Base-by-base conservation (phyloP, 2,329 filamentous ascomycete genomes). In the Colletotrichum musae region DNA sequence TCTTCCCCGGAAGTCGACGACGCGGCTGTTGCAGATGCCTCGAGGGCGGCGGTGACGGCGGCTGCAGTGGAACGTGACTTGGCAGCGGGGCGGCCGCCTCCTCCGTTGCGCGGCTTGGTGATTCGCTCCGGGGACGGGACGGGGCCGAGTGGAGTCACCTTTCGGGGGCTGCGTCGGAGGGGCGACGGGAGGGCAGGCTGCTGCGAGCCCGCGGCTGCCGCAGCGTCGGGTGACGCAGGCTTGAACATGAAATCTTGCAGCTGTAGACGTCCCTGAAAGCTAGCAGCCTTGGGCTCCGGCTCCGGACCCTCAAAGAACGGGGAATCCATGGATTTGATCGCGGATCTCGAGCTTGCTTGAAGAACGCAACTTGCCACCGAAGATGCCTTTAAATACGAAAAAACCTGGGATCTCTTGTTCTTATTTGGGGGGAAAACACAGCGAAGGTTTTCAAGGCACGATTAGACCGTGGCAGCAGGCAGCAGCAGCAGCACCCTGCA, bases 231-330 rank as follows among this genome's bases (percentile, higher is more conserved):
- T 50, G 59, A 18, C 4, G 54, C 24, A 12, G 52, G 48, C 1
- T 74, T 77, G 75, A 82, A 85, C 72, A 79, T 78, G 76, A 85
- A 87, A 63, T 80, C 76, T n/a, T 81, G 76, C 32, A 86, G 78
- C 39, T 83, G 76, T 18, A 87, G 78, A 13, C 79, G 82, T 26
- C 84, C 84, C 56, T 78, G 75, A 67, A 86, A 86, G 7, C 80
- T 83, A 15, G 83, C 76, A 10, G 75, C 73, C 54, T 72, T 72
- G 9, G 64, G 62, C n/a, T 47, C 24, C n/a, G 61, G 12, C 39
- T 66, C 62, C 5, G 28, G 43, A 21, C 6, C 15, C 18, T 66
- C 62, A 28, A 61, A 66, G 21, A 66, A 69, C 5, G 66, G 56
- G 6, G 66, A 66, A 9, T 69, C 66, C 66, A 69, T 66, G n/a